Base-by-base conservation (phyloP, 2,329 filamentous ascomycete species). In the Pseudocercospora musae region DNA sequence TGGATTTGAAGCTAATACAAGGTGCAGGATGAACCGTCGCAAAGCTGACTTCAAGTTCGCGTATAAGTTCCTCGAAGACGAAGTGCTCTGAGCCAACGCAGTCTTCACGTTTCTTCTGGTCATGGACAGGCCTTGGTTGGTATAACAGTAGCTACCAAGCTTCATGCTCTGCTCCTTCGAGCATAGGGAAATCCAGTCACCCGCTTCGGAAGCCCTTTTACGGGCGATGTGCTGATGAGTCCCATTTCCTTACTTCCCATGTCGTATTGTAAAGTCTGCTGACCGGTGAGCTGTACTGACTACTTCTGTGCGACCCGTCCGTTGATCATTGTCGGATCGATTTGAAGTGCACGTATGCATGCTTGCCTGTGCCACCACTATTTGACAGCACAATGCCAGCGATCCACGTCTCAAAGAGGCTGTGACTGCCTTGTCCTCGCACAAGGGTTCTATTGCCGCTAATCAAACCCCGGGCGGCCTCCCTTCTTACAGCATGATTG, bases 31-130 rank as follows among this genome's bases (percentile, higher is more conserved):
- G 94, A 98, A 98, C 78, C 90, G 94, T 69, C 84, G 94, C 76
- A 97, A 98, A 82, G 93, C 92, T 60, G 94, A 98, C 77, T 98
- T 98, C 83, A 96, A 96, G 80, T 98, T 98, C 79, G 90, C 91
- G 63, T 98, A 98, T 83, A 96, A 96, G 79, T 98, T 95, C 79
- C 85, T 98, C 69, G 94, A 98, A 78, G 94, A 98, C 75, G 94
- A 62, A 15, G 52, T 54, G 18, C 58, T 63, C 54, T 63, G 29
- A 58, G 27, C 31, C 18, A 18, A 57, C 15, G 97, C 78, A 48
- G 57, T 33, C 48, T 85, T 96, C 77, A 88, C 68, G 64, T 55
- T 50, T 31, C 40, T 29, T 65, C 50, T 54, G 31, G 52, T 54
- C n/a, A 33, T 13, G 29, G 13, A 37, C 21, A 18, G 27, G 42